phyloP scores from a whole-genome alignment of 768 basidiomycete genomes.

The Podaxis sp. region DNA sequence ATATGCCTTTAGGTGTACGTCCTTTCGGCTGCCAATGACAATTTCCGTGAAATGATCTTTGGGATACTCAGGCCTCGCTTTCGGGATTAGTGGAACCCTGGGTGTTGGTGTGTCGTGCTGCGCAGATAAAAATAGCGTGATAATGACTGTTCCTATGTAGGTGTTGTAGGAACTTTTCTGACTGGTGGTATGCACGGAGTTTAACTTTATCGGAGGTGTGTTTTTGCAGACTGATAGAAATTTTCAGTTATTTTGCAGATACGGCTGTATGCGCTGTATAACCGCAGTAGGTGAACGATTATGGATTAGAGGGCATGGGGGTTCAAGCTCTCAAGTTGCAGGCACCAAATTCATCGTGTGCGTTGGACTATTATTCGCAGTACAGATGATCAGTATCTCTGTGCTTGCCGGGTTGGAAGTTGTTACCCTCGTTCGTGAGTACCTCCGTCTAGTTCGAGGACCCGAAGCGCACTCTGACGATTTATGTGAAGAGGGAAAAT shows the following conservation, averaged over 20 bases:
- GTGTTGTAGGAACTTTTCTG: background rate
- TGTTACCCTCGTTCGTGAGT: background rate
- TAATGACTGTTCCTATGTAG: background rate
- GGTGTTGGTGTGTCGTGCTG: background rate
- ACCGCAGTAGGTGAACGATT: background rate
- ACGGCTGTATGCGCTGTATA: background rate
- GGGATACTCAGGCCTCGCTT: background rate
- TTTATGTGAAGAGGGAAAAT: background rate
- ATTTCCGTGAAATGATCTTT: background rate
- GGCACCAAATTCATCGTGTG: background rate
- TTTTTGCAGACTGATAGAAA: background rate
- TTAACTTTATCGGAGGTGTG: background rate
- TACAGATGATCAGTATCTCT: background rate
- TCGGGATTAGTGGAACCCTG: background rate
- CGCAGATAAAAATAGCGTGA: background rate
- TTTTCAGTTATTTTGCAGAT: constrained; percentile 1
- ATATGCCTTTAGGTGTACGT: background rate
- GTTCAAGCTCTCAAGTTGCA: background rate
- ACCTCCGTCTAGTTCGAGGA: background rate
- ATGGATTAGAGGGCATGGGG: background rate
- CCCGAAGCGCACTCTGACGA: background rate
- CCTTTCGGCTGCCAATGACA: background rate
- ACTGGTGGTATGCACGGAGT: background rate
- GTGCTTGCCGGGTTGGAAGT: background rate
- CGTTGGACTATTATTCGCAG: background rate